Conservation (phyloP, 768 basidiomycete genomes). For the Strobilomyces echinocephalus region DNA sequence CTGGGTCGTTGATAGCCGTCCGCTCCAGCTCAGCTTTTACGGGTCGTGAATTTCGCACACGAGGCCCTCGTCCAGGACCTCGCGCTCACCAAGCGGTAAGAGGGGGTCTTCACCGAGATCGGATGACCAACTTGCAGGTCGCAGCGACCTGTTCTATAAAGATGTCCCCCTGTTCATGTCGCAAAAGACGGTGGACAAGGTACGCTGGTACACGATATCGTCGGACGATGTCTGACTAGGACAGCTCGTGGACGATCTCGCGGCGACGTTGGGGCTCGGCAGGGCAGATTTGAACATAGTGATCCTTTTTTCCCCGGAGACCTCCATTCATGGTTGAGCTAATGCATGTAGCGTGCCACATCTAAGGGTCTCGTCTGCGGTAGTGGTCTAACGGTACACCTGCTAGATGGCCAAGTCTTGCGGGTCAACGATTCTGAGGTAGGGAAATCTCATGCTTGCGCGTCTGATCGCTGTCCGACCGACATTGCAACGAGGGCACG, state of each 20-base stretch:
- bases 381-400: conserved; percentile 50
- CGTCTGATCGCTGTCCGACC: neutral
- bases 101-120: conserved; percentile 3
- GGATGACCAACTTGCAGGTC: neutral
- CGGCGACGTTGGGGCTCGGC: conserved; percentile 71
- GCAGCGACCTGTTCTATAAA: conserved; percentile 84
- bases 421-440: conserved; percentile 58
- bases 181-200: conserved; percentile 77
- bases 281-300: conserved; percentile 82
- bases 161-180: conserved; percentile 74
- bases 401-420: conserved; percentile 52
- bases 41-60: conserved; percentile 63
- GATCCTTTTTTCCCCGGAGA: neutral
- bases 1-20: neutral
- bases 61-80: conserved; percentile 53
- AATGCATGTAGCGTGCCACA: conserved; percentile 62
- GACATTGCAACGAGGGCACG: conserved; percentile 46
- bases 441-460: neutral
- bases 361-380: conserved; percentile 87
- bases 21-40: conserved; percentile 60
- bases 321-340: conserved; percentile 7
- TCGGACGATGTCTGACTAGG: neutral
- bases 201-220: conserved; percentile 26
- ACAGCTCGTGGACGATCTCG: conserved; percentile 88
- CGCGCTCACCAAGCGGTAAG: conserved; percentile 62